These are phyloP conservation scores for Trichoderma breve DNA, from an alignment of 2,329 filamentous ascomycete species.

Conservation along the genomic window DNA sequence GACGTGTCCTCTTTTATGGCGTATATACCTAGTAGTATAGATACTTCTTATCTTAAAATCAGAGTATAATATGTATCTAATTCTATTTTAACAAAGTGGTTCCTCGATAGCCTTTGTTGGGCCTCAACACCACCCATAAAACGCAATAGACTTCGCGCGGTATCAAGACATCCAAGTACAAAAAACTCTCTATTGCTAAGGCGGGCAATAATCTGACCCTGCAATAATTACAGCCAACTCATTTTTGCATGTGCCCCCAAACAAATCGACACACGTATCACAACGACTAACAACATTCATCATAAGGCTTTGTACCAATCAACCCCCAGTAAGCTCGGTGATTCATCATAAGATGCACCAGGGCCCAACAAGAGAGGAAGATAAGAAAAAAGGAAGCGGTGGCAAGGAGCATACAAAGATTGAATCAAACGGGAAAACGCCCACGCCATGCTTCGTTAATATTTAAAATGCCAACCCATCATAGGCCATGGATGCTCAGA, in stretches of 20 bases:
- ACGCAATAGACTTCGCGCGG: neutral
- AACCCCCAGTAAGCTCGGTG: neutral
- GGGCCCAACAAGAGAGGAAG: neutral
- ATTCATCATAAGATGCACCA: neutral
- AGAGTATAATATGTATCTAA: neutral
- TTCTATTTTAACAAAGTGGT: neutral
- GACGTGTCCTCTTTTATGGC: neutral
- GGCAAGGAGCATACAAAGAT: neutral
- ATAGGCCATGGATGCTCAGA: neutral
- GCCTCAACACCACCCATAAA: neutral
- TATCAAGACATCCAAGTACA: neutral
- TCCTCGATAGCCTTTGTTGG: neutral
- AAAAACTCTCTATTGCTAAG: neutral
- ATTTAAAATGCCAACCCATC: neutral
- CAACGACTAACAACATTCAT: neutral
- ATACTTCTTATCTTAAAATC: neutral
- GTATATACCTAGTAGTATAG: neutral
- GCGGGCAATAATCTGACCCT: neutral
- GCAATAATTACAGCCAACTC: too few species aligned
- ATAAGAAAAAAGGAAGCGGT: neutral
- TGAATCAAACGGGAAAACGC: slow-evolving; percentile 1
- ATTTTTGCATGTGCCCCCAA: neutral
- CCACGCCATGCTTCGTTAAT: slow-evolving; percentile 19
- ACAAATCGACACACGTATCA: neutral
- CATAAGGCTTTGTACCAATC: neutral